Base-by-base conservation (phyloP, 169 alveolate genomes). In the Plasmodium coatneyi region DNA sequence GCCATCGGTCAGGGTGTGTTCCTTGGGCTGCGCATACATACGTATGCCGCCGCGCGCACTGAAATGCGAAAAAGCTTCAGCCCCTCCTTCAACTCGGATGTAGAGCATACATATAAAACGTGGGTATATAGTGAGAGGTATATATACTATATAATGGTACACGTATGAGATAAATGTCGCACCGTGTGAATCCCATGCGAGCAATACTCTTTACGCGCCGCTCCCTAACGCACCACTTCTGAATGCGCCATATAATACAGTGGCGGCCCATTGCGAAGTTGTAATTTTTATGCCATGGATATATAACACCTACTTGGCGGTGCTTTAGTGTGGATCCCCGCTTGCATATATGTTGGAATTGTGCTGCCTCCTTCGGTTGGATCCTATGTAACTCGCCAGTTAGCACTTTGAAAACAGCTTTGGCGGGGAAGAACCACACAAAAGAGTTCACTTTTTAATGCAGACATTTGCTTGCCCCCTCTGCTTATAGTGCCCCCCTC, bases 141-240 rank as follows among this genome's bases (percentile, higher is more conserved):
- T 19, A 82, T 43, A 81, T 46, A 81, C 19, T 52, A 22, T 81
- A 81, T 81, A 81, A 52, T 7, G 32, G 22, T 81, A 52, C 70
- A 43, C 25, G 41, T 22, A 80, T 28, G 30, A 7, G 7, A 2
- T 34, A 19, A 3, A 5, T 78, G 66, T 78, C 30, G 9, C 25
- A 9, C 52, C 7, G 7, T 49, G n/a, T 9, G 9, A 5, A 10
- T 3, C 19, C 60, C 60, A 49, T 3, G 22, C 22, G 60, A 49
- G 60, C 5, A 39, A 49, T 49, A 49, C 60, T 28, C 36, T 66
- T 66, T 22, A 9, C 36, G 16, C 76, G 76, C 76, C 34, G 36
- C n/a, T 76, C 19, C 34, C 2, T 49, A 49, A 49, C 60, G 28
- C 60, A 10, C 56, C 83, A 19, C 34, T 76, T 76, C 3, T 76